Conservation (phyloP, 257 asterid species). For the Nicotiana knightiana region DNA sequence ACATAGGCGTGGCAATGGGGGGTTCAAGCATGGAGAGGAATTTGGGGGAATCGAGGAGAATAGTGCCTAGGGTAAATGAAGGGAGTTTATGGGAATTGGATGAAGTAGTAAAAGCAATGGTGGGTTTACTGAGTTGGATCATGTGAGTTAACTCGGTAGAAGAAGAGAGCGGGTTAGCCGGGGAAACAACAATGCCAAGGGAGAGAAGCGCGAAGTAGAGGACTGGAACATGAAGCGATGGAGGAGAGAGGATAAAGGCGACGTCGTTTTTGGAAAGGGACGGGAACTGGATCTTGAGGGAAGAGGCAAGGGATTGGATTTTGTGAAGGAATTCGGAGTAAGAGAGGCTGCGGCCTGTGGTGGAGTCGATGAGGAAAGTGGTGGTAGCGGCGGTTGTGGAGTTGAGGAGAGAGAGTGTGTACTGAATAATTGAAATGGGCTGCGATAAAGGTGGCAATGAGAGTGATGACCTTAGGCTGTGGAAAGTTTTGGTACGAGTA, state of each 20-base stretch:
- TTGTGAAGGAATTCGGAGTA: slow-evolving; percentile 52
- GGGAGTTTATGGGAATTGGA: slow-evolving; percentile 37
- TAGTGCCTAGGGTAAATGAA: slow-evolving; percentile 9
- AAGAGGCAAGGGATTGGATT: slow-evolving; percentile 45
- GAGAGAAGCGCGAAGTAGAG: slow-evolving; percentile 77
- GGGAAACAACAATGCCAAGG: slow-evolving; percentile 60
- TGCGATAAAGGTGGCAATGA: slow-evolving; percentile 48
- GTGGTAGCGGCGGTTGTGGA: slow-evolving; percentile 47
- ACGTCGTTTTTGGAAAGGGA: slow-evolving; percentile 54
- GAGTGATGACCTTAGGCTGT: slow-evolving; percentile 55
- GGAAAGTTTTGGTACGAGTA: slow-evolving; percentile 40
- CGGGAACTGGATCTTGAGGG: slow-evolving; percentile 35
- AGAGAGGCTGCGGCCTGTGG: slow-evolving; percentile 36
- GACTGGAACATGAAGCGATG: slow-evolving; percentile 60
- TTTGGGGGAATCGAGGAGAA: slow-evolving; percentile 49
- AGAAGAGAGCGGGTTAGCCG: slow-evolving; percentile 65
- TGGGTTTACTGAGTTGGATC: slow-evolving; percentile 48
- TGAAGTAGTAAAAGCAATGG: slow-evolving; percentile 47
- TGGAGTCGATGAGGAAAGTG: slow-evolving; percentile 60
- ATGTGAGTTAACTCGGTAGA: slow-evolving; percentile 57
- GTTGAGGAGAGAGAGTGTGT: slow-evolving; percentile 53
- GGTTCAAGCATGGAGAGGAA: slow-evolving; percentile 43
- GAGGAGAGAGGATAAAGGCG: slow-evolving; percentile 69
- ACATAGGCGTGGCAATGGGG: background rate
- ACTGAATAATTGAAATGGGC: slow-evolving; percentile 49